A percentile compares a stretch with the other conserved stretches of the same genome.
Conservation (phyloP, 805 yeast genomes). For the Wickerhamomyces queroliae region DNA sequence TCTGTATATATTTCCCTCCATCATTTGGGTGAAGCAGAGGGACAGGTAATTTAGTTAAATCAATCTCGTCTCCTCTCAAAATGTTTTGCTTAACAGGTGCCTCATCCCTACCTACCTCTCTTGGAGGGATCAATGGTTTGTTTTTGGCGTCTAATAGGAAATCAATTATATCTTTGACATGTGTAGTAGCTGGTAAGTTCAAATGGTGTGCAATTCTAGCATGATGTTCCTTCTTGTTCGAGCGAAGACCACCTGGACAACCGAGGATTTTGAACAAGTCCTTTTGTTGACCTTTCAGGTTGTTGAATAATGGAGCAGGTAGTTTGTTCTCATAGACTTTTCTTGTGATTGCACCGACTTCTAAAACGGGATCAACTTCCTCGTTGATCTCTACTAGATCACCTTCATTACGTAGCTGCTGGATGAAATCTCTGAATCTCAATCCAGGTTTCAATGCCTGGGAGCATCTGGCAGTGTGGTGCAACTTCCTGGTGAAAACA, state of each 20-base stretch:
- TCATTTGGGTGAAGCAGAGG: conserved; percentile 20
- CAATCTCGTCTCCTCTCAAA: conserved; percentile 16
- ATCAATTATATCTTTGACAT: conserved; percentile 19
- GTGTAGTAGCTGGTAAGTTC: conserved; percentile 17
- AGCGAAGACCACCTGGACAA: conserved; percentile 19
- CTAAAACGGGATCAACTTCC: conserved; percentile 22
- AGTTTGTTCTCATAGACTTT: conserved; percentile 18
- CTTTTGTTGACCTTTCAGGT: conserved; percentile 10
- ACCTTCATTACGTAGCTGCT: conserved; percentile 17
- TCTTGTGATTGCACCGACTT: conserved; percentile 25
- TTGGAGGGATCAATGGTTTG: conserved; percentile 14
- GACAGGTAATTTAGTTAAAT: conserved; percentile 16
- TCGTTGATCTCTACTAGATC: conserved; percentile 20
- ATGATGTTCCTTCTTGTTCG: conserved; percentile 14
- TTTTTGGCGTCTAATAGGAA: conserved; percentile 16
- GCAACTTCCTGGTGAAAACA: background rate
- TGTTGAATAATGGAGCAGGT: conserved; percentile 22
- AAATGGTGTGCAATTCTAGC: conserved; percentile 24
- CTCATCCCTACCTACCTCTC: conserved; percentile 3
- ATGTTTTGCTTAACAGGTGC: conserved; percentile 20
- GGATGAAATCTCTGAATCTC: conserved; percentile 21
- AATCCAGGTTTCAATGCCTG: conserved; percentile 16
- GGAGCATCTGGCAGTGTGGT: background rate
- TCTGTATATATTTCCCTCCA: conserved; percentile 24
- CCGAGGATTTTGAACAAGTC: conserved; percentile 20